Base-by-base conservation (phyloP, 257 asterid species). In the Penstemon barbatus region DNA sequence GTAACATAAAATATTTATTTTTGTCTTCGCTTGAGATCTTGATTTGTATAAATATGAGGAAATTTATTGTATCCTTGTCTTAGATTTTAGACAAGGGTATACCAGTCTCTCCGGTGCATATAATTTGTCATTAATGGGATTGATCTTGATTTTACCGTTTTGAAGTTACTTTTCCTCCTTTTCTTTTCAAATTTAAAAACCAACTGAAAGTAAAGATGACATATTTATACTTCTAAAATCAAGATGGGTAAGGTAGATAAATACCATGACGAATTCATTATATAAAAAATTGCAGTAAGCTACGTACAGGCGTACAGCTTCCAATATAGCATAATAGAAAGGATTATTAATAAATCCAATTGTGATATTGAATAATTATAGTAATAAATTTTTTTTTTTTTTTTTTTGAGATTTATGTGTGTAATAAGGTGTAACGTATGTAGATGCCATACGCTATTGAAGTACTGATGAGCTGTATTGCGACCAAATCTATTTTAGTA, bases 251-350 rank as follows among this genome's bases (percentile, higher is more conserved):
- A 57, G 48, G 61, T 33, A 44, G 56, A 73, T 57, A n/a, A 51
- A 25, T 25, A 8, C 45, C 56, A 40, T 65, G 38, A 41, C 4
- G 39, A 18, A 25, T 25, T 25, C 33, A 25, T 13, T 57, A 45
- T 18, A 62, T 40, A 46, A 46, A 68, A 25, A 61, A 53, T 62
- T 33, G 71, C 38, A 61, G 71, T 68, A 75, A 51, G 38, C 63
- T 54, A 63, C 36, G 15, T 42, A 71, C 71, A 42, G 69, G 57
- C 36, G 15, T 42, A 71, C 71, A 42, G 69, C 74, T 71, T 59
- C 60, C 57, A 41, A 11, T 42, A 44, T 73, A 65, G 45, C 65
- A 42, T 39, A 60, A 41, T 12, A 19, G 39, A 59, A 60, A 52
- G 40, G 43, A 71, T 9, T 25, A 11, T 39, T 53, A 37, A n/a